Base-by-base conservation (phyloP, 2,329 filamentous ascomycete species). In the Diaporthe citriasiana region DNA sequence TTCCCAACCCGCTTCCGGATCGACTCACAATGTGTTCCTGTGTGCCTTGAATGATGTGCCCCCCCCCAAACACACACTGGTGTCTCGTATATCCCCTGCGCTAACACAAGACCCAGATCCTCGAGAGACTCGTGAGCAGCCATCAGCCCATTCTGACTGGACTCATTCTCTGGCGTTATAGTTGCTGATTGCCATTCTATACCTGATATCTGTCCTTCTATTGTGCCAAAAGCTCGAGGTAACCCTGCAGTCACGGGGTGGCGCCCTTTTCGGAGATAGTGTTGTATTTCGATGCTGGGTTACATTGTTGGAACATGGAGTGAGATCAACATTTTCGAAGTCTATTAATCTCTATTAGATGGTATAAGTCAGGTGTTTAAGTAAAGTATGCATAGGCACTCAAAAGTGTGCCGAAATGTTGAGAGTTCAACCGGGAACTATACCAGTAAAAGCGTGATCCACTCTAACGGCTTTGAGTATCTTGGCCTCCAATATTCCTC, bases 221-320 rank as follows among this genome's bases (percentile, higher is more conserved):
- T 65, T 15, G 42, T 65, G n/a, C 60, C 42, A 65, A 50, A 27
- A 17, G 12, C 42, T 19, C 27, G 30, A 50, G 60, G 42, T 47
- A 50, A 38, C 45, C 22, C 27, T 66, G 42, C 30, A 50, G 60
- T 35, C 42, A 38, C 27, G 30, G 30, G 25, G 19, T n/a, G 42
- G 5, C 27, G 25, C 30, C 19, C 27, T 50, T 4, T 50, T 9
- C n/a, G 8, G 19, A n/a, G 22, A 19, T 51, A 25, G 45, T 66
- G 13, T 51, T 17, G 45, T 50, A 38, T 51, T 10, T 66, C 60
- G 60, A 66, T 38, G 30, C 25, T 50, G 27, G 59, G 59, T 66
- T 50, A 35, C 60, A 51, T 51, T 50, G 60, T 47, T 35, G 42
- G 45, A 51, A n/a, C 60, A 35, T 33, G 22, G 19, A 50, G 42